Conservation (phyloP, 352 stramenopile species). For the Phytophthora fragariae region DNA sequence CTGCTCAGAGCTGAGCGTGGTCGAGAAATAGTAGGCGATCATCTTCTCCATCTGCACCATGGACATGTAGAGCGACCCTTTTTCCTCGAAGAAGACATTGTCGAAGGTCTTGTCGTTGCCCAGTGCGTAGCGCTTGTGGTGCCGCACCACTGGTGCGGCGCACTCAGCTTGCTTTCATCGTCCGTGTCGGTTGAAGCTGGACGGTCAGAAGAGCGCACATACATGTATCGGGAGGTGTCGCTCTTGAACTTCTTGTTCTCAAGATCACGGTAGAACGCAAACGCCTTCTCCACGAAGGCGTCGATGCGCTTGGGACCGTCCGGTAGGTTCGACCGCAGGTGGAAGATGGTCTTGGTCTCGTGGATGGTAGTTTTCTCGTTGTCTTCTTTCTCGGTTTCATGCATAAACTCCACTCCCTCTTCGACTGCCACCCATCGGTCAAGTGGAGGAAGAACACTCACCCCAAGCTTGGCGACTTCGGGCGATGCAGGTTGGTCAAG, state of each 20-base stretch:
- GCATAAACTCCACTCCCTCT: conserved; percentile 50
- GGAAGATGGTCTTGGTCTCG: conserved; percentile 38
- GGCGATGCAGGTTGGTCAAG: conserved; percentile 13
- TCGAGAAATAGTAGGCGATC: conserved; percentile 67
- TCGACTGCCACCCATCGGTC: conserved; percentile 52
- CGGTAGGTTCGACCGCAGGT: conserved; percentile 24
- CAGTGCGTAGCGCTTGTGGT: conserved; percentile 82
- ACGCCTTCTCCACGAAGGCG: conserved; percentile 46
- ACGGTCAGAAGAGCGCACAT: conserved; percentile 35
- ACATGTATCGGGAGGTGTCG: conserved; percentile 60
- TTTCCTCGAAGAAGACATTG: conserved; percentile 90
- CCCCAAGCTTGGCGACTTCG: conserved; percentile 45
- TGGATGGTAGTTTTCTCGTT: conserved; percentile 30
- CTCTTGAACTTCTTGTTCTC: conserved; percentile 46
- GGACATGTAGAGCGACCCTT: conserved; percentile 70
- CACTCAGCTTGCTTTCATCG: conserved; percentile 19
- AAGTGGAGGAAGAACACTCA: conserved; percentile 44
- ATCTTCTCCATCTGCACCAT: conserved; percentile 51
- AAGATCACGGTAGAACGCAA: conserved; percentile 41
- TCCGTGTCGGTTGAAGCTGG: conserved; percentile 15
- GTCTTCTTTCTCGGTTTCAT: conserved; percentile 38
- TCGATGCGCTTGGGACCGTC: conserved; percentile 48
- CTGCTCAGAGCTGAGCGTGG: conserved; percentile 36
- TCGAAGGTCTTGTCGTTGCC: conserved; percentile 90
- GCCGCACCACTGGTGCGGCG: no score